Evolutionary conservation across 176 grass and related monocot species (phyloP), one percentile per base, ranked within the genome.

Genomic region (Rhynchospora breviuscula): DNA sequence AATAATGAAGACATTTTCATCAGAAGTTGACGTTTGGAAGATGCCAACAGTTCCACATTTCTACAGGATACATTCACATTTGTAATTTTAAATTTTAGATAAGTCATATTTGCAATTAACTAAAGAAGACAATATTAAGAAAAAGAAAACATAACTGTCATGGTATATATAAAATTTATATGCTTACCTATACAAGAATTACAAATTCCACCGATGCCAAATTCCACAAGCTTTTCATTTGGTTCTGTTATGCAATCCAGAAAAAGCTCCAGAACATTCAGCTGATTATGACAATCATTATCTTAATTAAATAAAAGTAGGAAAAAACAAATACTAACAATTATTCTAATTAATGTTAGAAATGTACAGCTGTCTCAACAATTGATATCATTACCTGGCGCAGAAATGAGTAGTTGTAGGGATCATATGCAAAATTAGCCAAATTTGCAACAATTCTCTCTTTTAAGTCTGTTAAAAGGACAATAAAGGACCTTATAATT

Each of bases 191-290:
- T 84, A 87, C 81, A 93, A 60, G 91, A 98, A 62, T 95, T 95
- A 15, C 93, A 98, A 29, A 98, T 86, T 81, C 96, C 91, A 83
- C 89, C 93, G 53, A 95, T n/a, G 0, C 93, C 91, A 5, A 91
- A 95, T 86, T 98, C 90, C 6, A 95, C 26, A 31, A 98, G 88
- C 78, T 92, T 93, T 93, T 95, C 96, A 86, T 93, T 93, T 81
- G 89, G 89, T 79, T 98, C 96, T 0, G 91, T 95, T 72, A 98
- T 93, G 84, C 96, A 98, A 79, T 98, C 96, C 83, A 98, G 86
- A 79, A 95, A 98, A 51, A 95, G 72, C 85, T 98, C 91, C 3
- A 95, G 88, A 63, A 98, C 88, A 85, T 98, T 98, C 49, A 98
- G 86, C 96, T 98, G 88, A 64, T 45, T 65, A 85, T 58, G 6